Evolutionary conservation across 1,284 basidiomycete genomes (phyloP).

Genomic region (Melampsora larici-populina): DNA sequence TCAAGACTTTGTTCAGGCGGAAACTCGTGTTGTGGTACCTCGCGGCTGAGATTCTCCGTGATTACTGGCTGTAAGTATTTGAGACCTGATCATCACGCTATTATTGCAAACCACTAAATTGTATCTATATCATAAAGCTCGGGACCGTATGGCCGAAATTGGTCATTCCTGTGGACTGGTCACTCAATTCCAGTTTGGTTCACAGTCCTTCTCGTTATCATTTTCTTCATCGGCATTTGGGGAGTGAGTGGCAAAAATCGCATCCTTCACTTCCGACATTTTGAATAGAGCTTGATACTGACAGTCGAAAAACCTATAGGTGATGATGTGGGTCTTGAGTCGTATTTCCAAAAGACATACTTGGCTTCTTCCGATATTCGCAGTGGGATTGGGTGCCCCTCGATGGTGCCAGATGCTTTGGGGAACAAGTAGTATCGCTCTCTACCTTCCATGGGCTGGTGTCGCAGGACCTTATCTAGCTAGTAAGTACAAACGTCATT

Average conservation of each 20-base stretch:
- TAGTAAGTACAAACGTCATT: constrained; percentile 17
- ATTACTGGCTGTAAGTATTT: constrained; percentile 82
- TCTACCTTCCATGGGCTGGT: constrained; percentile 89
- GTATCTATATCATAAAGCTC: constrained; percentile 13
- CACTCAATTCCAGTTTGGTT: constrained; percentile 71
- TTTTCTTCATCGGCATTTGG: constrained; percentile 85
- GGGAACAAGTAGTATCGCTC: constrained; percentile 78
- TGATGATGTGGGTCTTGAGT: constrained; percentile 69
- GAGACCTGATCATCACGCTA: background rate
- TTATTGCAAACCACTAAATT: background rate
- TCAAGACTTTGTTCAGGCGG: constrained; percentile 77
- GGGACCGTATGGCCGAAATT: constrained; percentile 71
- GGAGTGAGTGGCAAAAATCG: constrained; percentile 54
- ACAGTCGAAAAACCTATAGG: constrained; percentile 8
- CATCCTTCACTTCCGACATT: background rate
- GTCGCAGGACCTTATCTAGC: constrained; percentile 71
- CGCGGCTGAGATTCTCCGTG: constrained; percentile 76
- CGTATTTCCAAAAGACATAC: constrained; percentile 86
- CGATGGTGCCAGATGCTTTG: constrained; percentile 85
- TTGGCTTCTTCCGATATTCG: constrained; percentile 87
- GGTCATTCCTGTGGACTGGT: constrained; percentile 86
- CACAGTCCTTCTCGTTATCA: constrained; percentile 70
- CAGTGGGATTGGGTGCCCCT: constrained; percentile 83
- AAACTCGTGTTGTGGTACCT: constrained; percentile 84
- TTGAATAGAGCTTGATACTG: background rate